Evolutionary conservation across 345 rosid species (phyloP), one percentile per base, ranked within the genome.

Genomic region (Citrus mangshanensis): DNA sequence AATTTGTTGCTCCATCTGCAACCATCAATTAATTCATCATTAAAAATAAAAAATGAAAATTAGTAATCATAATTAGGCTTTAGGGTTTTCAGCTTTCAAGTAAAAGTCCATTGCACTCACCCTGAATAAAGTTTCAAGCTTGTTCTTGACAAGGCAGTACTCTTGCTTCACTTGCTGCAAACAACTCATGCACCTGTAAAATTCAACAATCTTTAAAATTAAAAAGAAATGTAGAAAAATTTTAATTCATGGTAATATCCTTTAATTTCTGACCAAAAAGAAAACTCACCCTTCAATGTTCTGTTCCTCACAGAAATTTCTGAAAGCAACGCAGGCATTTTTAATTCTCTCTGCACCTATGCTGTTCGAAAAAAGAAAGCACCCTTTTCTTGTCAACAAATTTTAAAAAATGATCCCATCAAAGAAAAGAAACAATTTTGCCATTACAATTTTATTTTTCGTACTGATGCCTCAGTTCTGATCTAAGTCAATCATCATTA

Each of bases 321-420:
- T 98, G 82, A 96, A 92, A 68, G 88, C 88, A 70, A 96, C 82
- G 81, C 99, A 93, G 74, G 89, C 91, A 82, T 89, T 90, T 83
- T 90, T 94, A 51, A 93, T 91, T 85, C 97, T 89, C 79, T 89
- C 91, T 74, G 98, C 99, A 61, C 97, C 99, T 72, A 96, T 90
- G 90, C 99, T 96, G 95, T 84, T 80, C 24, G 82, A 10, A 68
- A 85, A 76, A 76, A 79, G 67, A 46, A 66, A 22, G 25, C 80
- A 56, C 40, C 62, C 73, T 55, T 49, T 71, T 78, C 70, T 60
- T 71, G 74, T 65, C 74, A 65, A 62, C 74, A 71, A 77, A 37
- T 13, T 46, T 46, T 1, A 46, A 65, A 38, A 51, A 51, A 38
- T 8, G 18, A 68, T 34, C 70, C 51, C 70, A 69, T 72, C 24